These are phyloP conservation scores for Teratosphaeria pseudoeucalypti DNA, from an alignment of 2,329 filamentous ascomycete species.

Conservation along the genomic window DNA sequence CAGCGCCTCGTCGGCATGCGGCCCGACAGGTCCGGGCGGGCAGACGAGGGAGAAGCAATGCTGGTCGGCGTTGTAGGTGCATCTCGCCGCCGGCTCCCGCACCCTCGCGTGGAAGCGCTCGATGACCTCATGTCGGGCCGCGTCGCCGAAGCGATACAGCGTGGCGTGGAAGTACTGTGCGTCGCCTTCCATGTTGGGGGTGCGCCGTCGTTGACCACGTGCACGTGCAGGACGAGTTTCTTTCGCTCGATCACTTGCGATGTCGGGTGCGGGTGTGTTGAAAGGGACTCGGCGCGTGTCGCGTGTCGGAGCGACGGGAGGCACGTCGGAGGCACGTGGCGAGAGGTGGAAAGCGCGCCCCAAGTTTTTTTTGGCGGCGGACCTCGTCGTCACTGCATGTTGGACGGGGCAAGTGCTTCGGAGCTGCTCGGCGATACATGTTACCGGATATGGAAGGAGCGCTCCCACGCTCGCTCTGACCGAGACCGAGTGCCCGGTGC, in stretches of 20 bases:
- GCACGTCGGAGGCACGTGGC: not conserved
- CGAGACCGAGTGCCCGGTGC: not conserved
- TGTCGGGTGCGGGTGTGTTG: too few relatives aligned
- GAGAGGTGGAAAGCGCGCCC: not conserved
- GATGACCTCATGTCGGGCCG: conserved; percentile 11
- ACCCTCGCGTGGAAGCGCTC: conserved; percentile 10
- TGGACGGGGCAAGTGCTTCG: not conserved
- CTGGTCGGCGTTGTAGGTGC: conserved; percentile 10
- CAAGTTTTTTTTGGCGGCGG: not conserved
- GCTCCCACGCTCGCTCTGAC: not conserved
- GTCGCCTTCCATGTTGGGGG: not conserved
- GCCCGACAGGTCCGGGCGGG: conserved; percentile 4
- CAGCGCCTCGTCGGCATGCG: conserved; percentile 12
- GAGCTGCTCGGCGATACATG: not conserved
- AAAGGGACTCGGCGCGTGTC: too few relatives aligned
- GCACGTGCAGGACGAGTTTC: too few relatives aligned
- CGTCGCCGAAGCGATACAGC: conserved; percentile 16
- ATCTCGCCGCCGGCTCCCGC: conserved; percentile 10
- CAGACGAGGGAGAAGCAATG: conserved; percentile 14
- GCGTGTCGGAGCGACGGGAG: too few relatives aligned
- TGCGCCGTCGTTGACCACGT: not conserved
- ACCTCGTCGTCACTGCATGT: not conserved
- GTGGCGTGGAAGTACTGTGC: conserved; percentile 19
- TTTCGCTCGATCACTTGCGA: too few relatives aligned
- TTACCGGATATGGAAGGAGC: not conserved